Evolutionary conservation across 495 filamentous ascomycete genomes (phyloP).

Genomic region (Penicillium argentinense): DNA sequence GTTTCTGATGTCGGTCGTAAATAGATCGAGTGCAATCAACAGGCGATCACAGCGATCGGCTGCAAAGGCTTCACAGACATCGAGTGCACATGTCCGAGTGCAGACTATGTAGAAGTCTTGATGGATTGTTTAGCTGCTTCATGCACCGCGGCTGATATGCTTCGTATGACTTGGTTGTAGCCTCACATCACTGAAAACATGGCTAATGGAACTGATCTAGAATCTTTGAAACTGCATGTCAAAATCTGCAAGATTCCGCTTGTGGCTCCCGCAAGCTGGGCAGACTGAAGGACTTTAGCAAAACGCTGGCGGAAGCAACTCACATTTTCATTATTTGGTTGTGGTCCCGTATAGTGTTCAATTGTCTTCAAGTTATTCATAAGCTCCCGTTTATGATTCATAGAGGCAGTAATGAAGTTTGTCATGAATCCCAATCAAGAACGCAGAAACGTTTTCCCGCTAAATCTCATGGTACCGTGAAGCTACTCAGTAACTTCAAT

Average conservation of each 20-base stretch:
- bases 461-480: too few species aligned
- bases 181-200: too few species aligned
- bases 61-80: neutral
- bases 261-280: neutral
- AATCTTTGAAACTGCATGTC: neutral
- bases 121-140: conserved; percentile 2
- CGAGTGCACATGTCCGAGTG: neutral
- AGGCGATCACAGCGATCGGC: neutral
- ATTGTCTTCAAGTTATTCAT: too few species aligned
- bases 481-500: too few species aligned
- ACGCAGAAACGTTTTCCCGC: too few species aligned
- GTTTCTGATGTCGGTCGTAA: neutral
- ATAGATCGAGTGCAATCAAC: neutral
- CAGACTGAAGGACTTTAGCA: too few species aligned
- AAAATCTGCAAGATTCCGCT: conserved; percentile 1
- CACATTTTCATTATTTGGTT: too few species aligned
- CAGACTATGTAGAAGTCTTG: neutral
- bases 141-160: neutral
- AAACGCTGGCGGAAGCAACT: too few species aligned
- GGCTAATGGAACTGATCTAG: neutral
- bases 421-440: too few species aligned
- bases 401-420: too few species aligned
- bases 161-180: neutral
- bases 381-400: too few species aligned
- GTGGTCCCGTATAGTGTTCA: too few species aligned